These are phyloP conservation scores for Dichotomopilus funicola DNA, from an alignment of 2,329 filamentous ascomycete genomes.

Conservation along the genomic window DNA sequence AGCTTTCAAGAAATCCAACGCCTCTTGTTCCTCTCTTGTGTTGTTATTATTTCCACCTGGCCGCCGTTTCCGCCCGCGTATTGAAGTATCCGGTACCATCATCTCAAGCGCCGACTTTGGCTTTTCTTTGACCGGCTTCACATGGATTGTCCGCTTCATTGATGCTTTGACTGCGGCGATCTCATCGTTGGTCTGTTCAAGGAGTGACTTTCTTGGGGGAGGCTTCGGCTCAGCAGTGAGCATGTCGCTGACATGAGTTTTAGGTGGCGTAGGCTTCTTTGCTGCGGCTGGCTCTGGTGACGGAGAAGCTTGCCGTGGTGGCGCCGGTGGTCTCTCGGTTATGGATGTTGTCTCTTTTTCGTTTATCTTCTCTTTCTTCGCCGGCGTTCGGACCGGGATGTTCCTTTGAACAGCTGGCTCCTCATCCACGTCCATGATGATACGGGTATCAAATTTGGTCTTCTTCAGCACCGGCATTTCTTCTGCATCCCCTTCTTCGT, in stretches of 20 bases:
- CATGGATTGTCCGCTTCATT: constrained; percentile 61
- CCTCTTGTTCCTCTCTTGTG: constrained; percentile 53
- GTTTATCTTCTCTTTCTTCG: constrained; percentile 21
- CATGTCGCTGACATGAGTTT: constrained; percentile 9
- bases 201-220: constrained; percentile 39
- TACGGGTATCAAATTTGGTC: constrained; percentile 69
- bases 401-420: constrained; percentile 28
- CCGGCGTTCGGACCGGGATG: constrained; percentile 25
- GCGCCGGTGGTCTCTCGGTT: constrained; percentile 1
- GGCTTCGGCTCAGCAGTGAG: constrained; percentile 22
- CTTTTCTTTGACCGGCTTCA: constrained; percentile 46
- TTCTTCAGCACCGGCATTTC: constrained; percentile 61
- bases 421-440: constrained; percentile 56
- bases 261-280: constrained; percentile 14
- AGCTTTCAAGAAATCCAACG: constrained; percentile 65
- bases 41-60: constrained; percentile 48
- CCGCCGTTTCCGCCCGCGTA: constrained; percentile 63
- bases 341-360: constrained; percentile 7
- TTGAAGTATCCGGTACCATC: constrained; percentile 67
- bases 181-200: constrained; percentile 71
- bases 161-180: constrained; percentile 75
- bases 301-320: constrained; percentile 7
- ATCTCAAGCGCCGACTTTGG: constrained; percentile 63
- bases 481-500: constrained; percentile 57
- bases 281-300: constrained; percentile 9